phyloP scores from a whole-genome alignment of 1,284 basidiomycete genomes.

The Irpex sp. region DNA sequence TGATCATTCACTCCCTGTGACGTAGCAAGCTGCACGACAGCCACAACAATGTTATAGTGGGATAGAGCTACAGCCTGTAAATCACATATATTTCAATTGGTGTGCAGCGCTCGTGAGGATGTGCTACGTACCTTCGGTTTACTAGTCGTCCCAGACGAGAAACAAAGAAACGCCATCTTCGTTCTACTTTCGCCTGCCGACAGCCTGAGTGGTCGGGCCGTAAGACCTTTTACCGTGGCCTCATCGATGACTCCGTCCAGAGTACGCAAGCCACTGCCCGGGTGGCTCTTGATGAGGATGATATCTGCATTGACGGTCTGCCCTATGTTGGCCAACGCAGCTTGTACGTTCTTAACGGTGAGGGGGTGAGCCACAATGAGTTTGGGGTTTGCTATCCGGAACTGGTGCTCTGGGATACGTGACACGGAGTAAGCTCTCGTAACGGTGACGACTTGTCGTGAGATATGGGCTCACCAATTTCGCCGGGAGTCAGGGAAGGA shows the following conservation, averaged over 20 bases:
- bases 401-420: background rate
- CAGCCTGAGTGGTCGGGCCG: slow-evolving; percentile 33
- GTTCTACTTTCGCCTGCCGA: slow-evolving; percentile 71
- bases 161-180: slow-evolving; percentile 79
- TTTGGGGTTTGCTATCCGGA: background rate
- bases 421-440: background rate
- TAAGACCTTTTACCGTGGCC: no score
- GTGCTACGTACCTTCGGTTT: slow-evolving; percentile 61
- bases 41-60: slow-evolving; percentile 72
- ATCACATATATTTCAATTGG: background rate
- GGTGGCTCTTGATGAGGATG: background rate
- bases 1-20: slow-evolving; percentile 30
- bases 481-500: slow-evolving; percentile 2
- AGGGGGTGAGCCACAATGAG: background rate
- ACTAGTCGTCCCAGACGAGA: slow-evolving; percentile 88
- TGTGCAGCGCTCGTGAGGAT: background rate
- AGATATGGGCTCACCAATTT: background rate
- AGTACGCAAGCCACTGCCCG: background rate
- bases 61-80: slow-evolving; percentile 70
- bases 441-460: background rate
- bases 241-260: background rate
- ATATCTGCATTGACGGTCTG: background rate
- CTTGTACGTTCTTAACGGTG: background rate
- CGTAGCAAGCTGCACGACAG: slow-evolving; percentile 66
- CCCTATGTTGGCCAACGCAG: background rate